Evolutionary conservation across 2,329 filamentous ascomycete genomes (phyloP).

Genomic region (Colletotrichum chlorophyti): DNA sequence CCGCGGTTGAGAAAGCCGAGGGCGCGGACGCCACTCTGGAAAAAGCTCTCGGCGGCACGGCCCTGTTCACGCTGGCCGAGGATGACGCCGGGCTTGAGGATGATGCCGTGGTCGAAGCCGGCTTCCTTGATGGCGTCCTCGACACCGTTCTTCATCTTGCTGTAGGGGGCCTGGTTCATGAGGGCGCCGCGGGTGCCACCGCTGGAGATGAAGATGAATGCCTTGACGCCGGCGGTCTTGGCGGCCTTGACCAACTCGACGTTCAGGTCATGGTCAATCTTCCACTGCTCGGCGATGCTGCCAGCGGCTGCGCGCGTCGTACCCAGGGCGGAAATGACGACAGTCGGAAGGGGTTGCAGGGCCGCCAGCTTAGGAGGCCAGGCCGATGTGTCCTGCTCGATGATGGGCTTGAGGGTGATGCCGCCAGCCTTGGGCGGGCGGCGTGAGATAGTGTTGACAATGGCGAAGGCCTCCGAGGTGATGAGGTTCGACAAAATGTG

Average conservation of each 20-base stretch:
- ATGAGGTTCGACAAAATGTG: conserved; percentile 76
- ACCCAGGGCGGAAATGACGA: conserved; percentile 80
- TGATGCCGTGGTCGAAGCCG: conserved; percentile 79
- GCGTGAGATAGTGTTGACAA: conserved; percentile 71
- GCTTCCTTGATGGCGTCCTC: conserved; percentile 78
- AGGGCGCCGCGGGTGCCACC: conserved; percentile 52
- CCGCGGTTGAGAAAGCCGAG: conserved; percentile 60
- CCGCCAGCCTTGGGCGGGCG: conserved; percentile 61
- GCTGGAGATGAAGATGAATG: conserved; percentile 79
- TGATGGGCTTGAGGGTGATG: conserved; percentile 62
- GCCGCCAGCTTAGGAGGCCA: conserved; percentile 70
- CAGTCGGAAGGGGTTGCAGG: conserved; percentile 60
- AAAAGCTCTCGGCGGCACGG: conserved; percentile 62
- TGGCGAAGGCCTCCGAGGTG: conserved; percentile 55
- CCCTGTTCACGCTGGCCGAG: conserved; percentile 71
- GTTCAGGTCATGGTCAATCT: conserved; percentile 89
- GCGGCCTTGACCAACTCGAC: conserved; percentile 78
- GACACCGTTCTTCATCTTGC: conserved; percentile 85
- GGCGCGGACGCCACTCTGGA: conserved; percentile 61
- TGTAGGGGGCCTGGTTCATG: conserved; percentile 52
- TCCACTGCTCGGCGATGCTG: conserved; percentile 79
- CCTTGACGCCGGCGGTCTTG: conserved; percentile 72
- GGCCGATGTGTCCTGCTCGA: conserved; percentile 70
- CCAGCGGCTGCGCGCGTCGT: conserved; percentile 82
- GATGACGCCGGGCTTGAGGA: conserved; percentile 78